Evolutionary conservation across 345 rosid species (phyloP), one percentile per base, ranked within the genome.

Genomic region (Pugionium cornutum): DNA sequence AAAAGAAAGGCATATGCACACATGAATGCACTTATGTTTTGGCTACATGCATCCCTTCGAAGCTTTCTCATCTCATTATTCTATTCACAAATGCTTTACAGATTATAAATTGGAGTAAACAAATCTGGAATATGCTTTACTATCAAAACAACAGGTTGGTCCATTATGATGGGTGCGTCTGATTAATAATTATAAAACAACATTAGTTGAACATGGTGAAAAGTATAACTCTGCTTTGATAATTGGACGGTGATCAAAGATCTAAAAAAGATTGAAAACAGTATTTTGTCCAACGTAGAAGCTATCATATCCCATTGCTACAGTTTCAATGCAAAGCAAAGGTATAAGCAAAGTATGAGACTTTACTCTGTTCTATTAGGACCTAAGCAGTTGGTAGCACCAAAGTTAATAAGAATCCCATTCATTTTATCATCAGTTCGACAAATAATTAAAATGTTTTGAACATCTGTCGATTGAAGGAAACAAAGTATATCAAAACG

Each of bases 311-410:
- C 47, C 45, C 58, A 60, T 73, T 67, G 77, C 68, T 67, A 73
- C 72, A 52, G 68, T 66, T 73, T 53, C 45, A 66, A 52, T 45
- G 45, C 77, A 73, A 66, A 60, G 77, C 73, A 60, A 73, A 67
- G 58, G 52, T 49, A 59, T 27, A 9, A 5, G 44, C 33, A 52
- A 55, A 55, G 53, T 52, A 39, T 10, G 9, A 31, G 46, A 61
- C 58, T 67, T 59, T 53, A 36, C 53, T 64, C 58, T 50, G 5
- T 48, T 9, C 55, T 47, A n/a, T 46, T 53, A 1, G 50, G 50
- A 66, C 52, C 68, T 45, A 39, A 59, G 45, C 11, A 52, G 57
- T 60, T 66, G 72, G 76, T 66, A 58, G 44, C 50, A 51, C 50
- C 35, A 11, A 70, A n/a, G 58, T 33, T 10, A 50, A 11, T 53